Conservation (phyloP, 169 alveolate species). For the Blepharisma undulans region DNA sequence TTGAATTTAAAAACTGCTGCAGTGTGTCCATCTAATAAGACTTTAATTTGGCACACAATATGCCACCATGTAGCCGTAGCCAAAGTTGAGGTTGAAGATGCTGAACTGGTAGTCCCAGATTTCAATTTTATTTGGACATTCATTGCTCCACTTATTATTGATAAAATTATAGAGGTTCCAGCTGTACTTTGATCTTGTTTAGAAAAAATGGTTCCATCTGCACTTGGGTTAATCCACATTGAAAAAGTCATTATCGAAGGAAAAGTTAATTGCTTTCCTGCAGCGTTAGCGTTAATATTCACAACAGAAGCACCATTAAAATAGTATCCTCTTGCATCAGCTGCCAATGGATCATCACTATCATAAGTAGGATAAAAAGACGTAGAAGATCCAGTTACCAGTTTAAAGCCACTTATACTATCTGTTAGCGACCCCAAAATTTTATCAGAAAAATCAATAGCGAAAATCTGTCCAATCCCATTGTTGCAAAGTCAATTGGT, state of each 20-base stretch:
- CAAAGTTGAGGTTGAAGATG: neutral
- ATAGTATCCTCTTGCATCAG: slow-evolving; percentile 19
- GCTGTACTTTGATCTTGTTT: neutral
- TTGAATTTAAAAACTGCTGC: neutral
- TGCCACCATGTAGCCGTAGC: neutral
- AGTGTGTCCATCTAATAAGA: neutral
- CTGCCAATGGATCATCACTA: slow-evolving; percentile 13
- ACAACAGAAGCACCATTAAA: slow-evolving; percentile 8
- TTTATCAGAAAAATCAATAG: neutral
- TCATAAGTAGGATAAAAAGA: slow-evolving; percentile 22
- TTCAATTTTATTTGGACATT: neutral
- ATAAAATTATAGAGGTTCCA: neutral
- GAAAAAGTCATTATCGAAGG: neutral
- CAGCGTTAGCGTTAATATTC: neutral
- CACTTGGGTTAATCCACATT: neutral
- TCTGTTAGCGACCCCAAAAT: neutral
- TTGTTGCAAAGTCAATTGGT: neutral
- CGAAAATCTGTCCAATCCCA: neutral
- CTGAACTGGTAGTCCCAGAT: neutral
- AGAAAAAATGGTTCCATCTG: slow-evolving; percentile 4
- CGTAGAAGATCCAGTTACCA: neutral
- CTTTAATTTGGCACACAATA: neutral
- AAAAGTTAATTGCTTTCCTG: neutral
- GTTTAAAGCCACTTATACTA: neutral
- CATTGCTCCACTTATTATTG: neutral